Evolutionary conservation across 345 rosid genomes (phyloP).

Genomic region (Trapa incisa): DNA sequence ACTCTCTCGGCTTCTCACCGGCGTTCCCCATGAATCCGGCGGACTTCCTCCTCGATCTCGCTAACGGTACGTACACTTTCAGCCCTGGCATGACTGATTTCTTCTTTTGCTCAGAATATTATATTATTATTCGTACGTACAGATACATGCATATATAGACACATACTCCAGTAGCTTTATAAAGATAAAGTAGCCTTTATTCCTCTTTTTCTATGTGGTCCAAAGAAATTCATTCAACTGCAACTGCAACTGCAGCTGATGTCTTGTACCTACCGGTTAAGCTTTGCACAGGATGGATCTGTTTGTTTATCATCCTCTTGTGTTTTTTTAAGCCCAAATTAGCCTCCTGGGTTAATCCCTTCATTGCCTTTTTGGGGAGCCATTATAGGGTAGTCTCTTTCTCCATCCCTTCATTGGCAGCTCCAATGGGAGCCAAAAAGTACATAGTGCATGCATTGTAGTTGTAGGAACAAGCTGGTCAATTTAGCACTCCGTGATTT

Average conservation of each 20-base stretch:
- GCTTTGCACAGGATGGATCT: too few species aligned
- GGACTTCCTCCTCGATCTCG: constrained; percentile 93
- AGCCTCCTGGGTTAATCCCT: background rate
- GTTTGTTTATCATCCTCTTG: too few species aligned
- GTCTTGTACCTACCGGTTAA: background rate
- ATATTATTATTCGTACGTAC: too few species aligned
- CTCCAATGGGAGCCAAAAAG: background rate
- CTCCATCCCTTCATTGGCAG: background rate
- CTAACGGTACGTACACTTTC: constrained; percentile 59
- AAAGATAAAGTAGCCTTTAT: too few species aligned
- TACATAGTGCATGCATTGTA: background rate
- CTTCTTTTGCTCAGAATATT: too few species aligned
- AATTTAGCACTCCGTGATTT: background rate
- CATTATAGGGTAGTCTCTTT: background rate
- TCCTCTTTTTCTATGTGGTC: too few species aligned
- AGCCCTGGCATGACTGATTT: too few species aligned
- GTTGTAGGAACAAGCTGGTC: background rate
- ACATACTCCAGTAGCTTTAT: too few species aligned
- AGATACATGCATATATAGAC: too few species aligned
- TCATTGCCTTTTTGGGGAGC: background rate
- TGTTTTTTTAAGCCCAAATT: too few species aligned
- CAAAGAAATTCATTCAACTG: too few species aligned
- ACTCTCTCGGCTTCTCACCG: constrained; percentile 74
- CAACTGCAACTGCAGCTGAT: too few species aligned
- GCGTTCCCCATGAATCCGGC: constrained; percentile 97